Evolutionary conservation across 805 yeast species (phyloP).

Genomic region (Kodamaea lidongshanica): DNA sequence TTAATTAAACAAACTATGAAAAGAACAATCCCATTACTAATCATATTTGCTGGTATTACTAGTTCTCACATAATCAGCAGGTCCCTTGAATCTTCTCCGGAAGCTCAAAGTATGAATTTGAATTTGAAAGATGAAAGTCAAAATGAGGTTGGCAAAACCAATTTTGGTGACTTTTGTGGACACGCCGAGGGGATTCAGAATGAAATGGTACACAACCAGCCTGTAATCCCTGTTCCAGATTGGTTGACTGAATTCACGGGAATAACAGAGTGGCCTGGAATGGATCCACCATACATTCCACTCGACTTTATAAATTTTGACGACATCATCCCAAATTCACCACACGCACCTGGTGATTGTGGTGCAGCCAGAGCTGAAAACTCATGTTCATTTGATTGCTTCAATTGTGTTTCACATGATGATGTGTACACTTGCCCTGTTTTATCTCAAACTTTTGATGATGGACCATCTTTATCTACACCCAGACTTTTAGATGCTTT

Average conservation of each 20-base stretch:
- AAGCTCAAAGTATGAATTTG: too few relatives aligned
- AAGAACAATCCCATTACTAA: too few relatives aligned
- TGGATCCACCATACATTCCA: constrained; percentile 84
- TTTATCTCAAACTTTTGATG: constrained; percentile 87
- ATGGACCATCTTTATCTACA: constrained; percentile 83
- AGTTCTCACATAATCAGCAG: too few relatives aligned
- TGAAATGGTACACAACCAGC: neutral
- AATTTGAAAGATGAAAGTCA: too few relatives aligned
- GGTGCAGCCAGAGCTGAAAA: constrained; percentile 25
- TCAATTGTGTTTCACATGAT: constrained; percentile 65
- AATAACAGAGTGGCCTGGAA: constrained; percentile 73
- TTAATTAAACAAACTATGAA: too few relatives aligned
- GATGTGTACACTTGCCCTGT: constrained; percentile 71
- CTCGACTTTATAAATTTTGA: constrained; percentile 60
- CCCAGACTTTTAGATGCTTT: constrained; percentile 51
- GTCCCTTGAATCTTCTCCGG: too few relatives aligned
- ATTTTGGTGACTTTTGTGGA: too few relatives aligned
- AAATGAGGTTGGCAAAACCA: too few relatives aligned
- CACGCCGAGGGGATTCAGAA: neutral
- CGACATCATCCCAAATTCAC: constrained; percentile 41
- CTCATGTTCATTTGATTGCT: constrained; percentile 79
- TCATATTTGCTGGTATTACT: too few relatives aligned
- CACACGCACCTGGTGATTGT: constrained; percentile 58
- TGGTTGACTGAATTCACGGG: constrained; percentile 81
- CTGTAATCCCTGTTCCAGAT: constrained; percentile 43